A percentile compares a stretch with the other conserved stretches of the same genome.
Evolutionary conservation across 176 grass and related monocot species (phyloP).

Genomic region (Oryza nivara): DNA sequence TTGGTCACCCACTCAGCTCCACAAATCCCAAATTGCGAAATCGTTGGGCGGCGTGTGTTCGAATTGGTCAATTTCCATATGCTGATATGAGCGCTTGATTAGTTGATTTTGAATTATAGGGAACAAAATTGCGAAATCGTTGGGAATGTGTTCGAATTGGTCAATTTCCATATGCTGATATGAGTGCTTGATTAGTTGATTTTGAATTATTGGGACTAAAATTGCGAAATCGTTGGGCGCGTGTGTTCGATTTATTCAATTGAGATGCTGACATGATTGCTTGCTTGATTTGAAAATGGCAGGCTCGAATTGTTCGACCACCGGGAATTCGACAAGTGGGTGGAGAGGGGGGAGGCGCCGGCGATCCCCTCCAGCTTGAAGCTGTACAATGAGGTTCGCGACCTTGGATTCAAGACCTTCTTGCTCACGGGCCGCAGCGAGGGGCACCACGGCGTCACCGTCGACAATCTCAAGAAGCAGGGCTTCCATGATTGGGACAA

Average conservation of each 20-base stretch:
- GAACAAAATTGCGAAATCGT: neutral
- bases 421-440: constrained; percentile 73
- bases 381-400: constrained; percentile 67
- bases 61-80: neutral
- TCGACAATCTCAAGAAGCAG: constrained; percentile 64
- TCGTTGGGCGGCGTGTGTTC: neutral
- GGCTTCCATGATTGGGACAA: constrained; percentile 74
- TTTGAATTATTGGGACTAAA: neutral
- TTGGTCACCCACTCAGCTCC: neutral
- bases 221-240: neutral
- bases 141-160: neutral
- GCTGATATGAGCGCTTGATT: neutral
- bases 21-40: neutral
- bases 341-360: constrained; percentile 63
- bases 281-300: constrained; percentile 30
- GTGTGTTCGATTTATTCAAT: neutral
- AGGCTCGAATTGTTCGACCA: constrained; percentile 61
- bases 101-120: too few species aligned
- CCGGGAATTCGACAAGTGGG: constrained; percentile 67
- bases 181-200: neutral
- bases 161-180: neutral
- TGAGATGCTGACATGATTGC: neutral
- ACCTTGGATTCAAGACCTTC: constrained; percentile 64
- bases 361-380: constrained; percentile 69
- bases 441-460: constrained; percentile 50